Evolutionary conservation across 768 basidiomycete genomes (phyloP).

Genomic region (Clitopilus hobsonii): DNA sequence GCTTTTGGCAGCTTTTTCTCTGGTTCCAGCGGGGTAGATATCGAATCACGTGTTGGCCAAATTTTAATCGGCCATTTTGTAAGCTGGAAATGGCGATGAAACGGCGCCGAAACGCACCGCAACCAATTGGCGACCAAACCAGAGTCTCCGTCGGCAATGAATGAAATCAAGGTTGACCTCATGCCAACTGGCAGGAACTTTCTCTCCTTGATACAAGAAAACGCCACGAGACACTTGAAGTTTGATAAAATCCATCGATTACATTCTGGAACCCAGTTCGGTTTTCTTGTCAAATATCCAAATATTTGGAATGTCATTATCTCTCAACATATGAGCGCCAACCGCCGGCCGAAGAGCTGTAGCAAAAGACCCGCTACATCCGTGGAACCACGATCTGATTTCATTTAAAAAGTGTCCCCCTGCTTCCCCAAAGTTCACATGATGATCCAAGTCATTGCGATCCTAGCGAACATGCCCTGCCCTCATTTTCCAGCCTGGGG

Average conservation of each 20-base stretch:
- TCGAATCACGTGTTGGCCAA: not conserved
- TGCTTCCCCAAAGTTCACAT: not conserved
- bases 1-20: not conserved
- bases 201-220: not conserved
- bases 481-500: not conserved
- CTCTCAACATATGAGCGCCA: not conserved
- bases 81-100: not conserved
- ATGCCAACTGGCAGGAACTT: not conserved
- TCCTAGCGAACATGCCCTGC: not conserved
- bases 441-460: not conserved
- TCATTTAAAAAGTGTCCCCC: not conserved
- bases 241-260: not conserved
- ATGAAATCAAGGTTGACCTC: not conserved
- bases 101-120: not conserved
- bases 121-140: not conserved
- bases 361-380: not conserved
- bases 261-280: not conserved
- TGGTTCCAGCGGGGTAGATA: not conserved
- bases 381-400: not conserved
- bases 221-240: not conserved
- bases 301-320: not conserved
- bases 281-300: not conserved
- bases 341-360: not conserved
- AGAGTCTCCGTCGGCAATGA: not conserved
- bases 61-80: not conserved